Evolutionary conservation across 352 stramenopile genomes (phyloP), one percentile per base, ranked within the genome.

Genomic region (Pythium dissimile): DNA sequence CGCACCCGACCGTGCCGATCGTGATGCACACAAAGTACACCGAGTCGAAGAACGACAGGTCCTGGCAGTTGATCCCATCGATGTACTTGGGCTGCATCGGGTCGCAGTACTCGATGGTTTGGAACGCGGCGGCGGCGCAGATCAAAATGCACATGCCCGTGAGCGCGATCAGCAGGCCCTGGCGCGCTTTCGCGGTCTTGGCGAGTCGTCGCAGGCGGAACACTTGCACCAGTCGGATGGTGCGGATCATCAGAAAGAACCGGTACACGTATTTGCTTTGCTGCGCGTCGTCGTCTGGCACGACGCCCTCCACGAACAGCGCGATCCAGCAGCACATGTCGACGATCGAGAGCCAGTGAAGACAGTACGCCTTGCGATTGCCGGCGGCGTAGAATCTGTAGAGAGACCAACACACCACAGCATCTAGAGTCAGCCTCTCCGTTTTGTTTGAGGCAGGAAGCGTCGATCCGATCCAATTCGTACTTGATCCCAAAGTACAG

Each of bases 11-110:
- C 16, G 85, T 94, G 54, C 70, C 75, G 54, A 94, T 91, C 0
- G 84, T 94, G 53, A 90, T 92, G 48, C 84, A 88, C 20, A 94
- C 74, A 56, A 94, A 90, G 59, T 94, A 94, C 32, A 88, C 77
- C 37, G 78, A 63, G 26, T 92, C 77, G 42, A 90, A 76, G 50
- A 92, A 92, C 21, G 78, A 84, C 48, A 91, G 56, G 11, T 84
- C 64, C 46, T 89, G 81, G 54, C 81, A 91, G 53, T 70, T 79
- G 15, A 69, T 2, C 0, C 54, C 53, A 28, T 31, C 38, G 8
- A 60, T 12, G 31, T 52, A 60, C 41, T 45, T 21, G 0, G 43
- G 31, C 13, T 60, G 44, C 28, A 13, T 60, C 2, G 42, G 27
- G 31, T 86, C 78, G 42, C 78, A 88, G 43, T 84, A 74, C 41